Percentiles rank a stretch among this genome's conserved stretches.
These are phyloP conservation scores for Fusarium bactridioides DNA, from an alignment of 2,329 filamentous ascomycete genomes.

Conservation along the genomic window DNA sequence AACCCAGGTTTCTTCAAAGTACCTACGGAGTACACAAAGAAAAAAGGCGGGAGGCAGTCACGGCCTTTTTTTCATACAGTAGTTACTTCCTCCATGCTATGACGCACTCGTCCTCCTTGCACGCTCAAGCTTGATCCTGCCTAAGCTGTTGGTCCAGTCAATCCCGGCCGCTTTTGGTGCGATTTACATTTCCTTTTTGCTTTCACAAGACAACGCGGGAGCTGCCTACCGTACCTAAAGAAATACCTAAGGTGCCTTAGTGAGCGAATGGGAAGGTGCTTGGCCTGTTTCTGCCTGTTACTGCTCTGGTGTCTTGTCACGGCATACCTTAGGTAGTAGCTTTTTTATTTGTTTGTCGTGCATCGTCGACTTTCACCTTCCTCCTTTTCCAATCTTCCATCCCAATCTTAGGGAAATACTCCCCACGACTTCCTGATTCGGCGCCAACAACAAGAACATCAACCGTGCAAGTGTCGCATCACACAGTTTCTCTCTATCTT, in stretches of 20 bases:
- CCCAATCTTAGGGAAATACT: neutral
- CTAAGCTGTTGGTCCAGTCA: conserved; percentile 8
- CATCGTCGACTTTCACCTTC: conserved; percentile 21
- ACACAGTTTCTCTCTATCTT: neutral
- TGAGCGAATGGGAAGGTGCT: conserved; percentile 3
- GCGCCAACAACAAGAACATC: neutral
- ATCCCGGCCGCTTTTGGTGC: neutral
- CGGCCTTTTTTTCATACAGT: conserved; percentile 11
- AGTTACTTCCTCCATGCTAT: conserved; percentile 38
- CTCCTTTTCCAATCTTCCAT: conserved; percentile 4
- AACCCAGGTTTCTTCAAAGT: conserved; percentile 26
- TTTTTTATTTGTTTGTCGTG: conserved; percentile 16
- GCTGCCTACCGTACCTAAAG: neutral
- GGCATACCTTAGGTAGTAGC: conserved; percentile 11
- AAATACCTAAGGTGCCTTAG: neutral
- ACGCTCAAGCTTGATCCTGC: conserved; percentile 16
- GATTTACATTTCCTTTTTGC: neutral
- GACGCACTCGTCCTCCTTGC: conserved; percentile 34
- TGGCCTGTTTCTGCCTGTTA: conserved; percentile 22
- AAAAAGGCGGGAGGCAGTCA: conserved; percentile 26
- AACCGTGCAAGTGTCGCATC: neutral
- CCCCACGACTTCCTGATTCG: conserved; percentile 7
- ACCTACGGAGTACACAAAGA: conserved; percentile 33
- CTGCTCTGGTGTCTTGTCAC: conserved; percentile 30
- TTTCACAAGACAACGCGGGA: conserved; percentile 6